Conservation (phyloP, 306 rosid species). For the Sophora flavescens region DNA sequence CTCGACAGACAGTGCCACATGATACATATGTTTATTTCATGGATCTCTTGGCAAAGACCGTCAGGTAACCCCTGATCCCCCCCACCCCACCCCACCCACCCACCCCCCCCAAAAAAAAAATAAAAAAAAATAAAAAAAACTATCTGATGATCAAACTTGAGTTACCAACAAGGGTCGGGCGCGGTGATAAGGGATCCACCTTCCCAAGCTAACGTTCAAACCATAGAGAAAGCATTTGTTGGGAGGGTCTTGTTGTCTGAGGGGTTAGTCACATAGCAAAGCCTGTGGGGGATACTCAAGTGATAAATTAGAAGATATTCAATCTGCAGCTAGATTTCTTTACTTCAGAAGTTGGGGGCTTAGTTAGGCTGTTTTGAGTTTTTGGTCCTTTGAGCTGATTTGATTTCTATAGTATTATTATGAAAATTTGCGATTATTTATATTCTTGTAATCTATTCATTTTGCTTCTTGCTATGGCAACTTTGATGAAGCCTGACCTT, state of each 20-base stretch:
- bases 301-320: constrained; percentile 13
- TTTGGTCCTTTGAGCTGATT: not conserved
- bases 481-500: constrained; percentile 11
- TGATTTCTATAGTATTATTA: not conserved
- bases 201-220: not conserved
- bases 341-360: constrained; percentile 7
- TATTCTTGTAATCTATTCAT: constrained; percentile 3
- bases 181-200: not conserved
- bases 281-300: not conserved
- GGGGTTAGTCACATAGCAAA: not conserved
- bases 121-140: not conserved
- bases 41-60: constrained; percentile 98
- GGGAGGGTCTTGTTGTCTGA: not conserved
- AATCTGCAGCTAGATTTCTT: constrained; percentile 13
- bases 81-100: no score
- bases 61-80: constrained; percentile 77
- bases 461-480: not conserved
- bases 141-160: constrained; percentile 5
- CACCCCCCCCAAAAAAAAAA: not conserved
- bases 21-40: constrained; percentile 88
- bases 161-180: not conserved
- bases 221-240: not conserved
- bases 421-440: not conserved
- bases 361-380: constrained; percentile 1
- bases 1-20: constrained; percentile 92